Conservation (phyloP, 768 basidiomycete species). For the Pleurotus citrinopileatus region DNA sequence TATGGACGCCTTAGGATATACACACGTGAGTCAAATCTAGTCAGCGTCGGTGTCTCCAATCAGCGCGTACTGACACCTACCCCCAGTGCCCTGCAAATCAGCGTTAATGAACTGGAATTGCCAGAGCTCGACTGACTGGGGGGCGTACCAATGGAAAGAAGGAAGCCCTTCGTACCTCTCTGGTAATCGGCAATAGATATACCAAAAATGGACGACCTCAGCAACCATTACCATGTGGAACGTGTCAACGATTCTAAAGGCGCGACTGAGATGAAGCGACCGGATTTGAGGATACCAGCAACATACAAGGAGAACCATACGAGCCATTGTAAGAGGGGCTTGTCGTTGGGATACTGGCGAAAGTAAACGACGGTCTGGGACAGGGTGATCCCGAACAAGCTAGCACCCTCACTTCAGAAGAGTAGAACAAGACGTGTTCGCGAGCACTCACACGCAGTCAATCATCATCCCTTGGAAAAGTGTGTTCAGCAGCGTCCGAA, state of each 20-base stretch:
- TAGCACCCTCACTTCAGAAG: background rate
- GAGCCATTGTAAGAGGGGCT: constrained; percentile 2
- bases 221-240: constrained; percentile 14
- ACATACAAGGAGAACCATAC: constrained; percentile 10
- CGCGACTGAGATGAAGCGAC: background rate
- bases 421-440: too few relatives aligned
- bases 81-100: constrained; percentile 10
- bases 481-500: background rate
- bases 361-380: constrained; percentile 14
- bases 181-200: constrained; percentile 13
- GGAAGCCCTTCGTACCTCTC: constrained; percentile 12
- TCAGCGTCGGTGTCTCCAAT: too few relatives aligned
- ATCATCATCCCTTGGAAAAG: constrained; percentile 6
- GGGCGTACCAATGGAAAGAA: constrained; percentile 10
- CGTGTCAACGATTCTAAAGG: constrained; percentile 13
- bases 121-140: background rate
- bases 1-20: constrained; percentile 15
- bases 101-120: background rate
- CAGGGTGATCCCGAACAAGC: constrained; percentile 14
- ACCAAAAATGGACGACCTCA: constrained; percentile 14
- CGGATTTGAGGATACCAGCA: background rate
- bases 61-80: background rate
- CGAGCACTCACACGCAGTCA: constrained; percentile 1
- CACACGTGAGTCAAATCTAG: too few relatives aligned
- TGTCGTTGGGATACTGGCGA: constrained; percentile 11